Conservation (phyloP, 768 basidiomycete genomes). For the Artomyces pyxidatus region DNA sequence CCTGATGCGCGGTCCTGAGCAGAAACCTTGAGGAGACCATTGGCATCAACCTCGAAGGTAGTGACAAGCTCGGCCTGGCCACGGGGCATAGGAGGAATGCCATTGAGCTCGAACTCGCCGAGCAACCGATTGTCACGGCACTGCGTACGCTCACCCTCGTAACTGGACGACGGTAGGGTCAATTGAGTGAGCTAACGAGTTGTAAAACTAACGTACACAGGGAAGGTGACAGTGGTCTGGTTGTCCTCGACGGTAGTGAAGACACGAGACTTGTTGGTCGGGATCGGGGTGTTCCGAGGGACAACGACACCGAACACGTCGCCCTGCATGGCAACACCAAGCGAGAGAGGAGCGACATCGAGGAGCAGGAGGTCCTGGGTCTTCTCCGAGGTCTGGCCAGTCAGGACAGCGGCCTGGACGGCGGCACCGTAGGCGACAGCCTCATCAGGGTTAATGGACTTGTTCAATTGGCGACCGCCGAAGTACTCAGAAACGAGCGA, state of each 20-base stretch:
- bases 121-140: conserved; percentile 99
- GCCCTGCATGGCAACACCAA: conserved; percentile 99
- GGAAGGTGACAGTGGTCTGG: conserved; percentile 99
- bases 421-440: conserved; percentile 99
- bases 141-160: conserved; percentile 99
- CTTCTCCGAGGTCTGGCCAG: conserved; percentile 97
- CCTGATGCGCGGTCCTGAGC: conserved; percentile 98
- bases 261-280: conserved; percentile 96
- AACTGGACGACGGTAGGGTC: conserved; percentile 33
- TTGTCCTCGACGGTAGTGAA: conserved; percentile 99
- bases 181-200: conserved; percentile 7
- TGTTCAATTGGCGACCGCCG: conserved; percentile 96
- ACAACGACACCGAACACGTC: conserved; percentile 99
- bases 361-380: conserved; percentile 97
- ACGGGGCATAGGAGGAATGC: conserved; percentile 98
- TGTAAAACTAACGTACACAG: conserved; percentile 53
- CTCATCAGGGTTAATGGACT: conserved; percentile 99
- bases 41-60: conserved; percentile 99
- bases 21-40: conserved; percentile 98
- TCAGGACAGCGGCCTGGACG: conserved; percentile 98
- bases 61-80: conserved; percentile 99
- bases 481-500: conserved; percentile 98
- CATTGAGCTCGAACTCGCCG: conserved; percentile 98
- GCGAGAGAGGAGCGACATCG: conserved; percentile 95
- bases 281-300: conserved; percentile 98